Evolutionary conservation across 2,329 filamentous ascomycete genomes (phyloP), one percentile per base, ranked within the genome.

Genomic region (Alternaria sp.): DNA sequence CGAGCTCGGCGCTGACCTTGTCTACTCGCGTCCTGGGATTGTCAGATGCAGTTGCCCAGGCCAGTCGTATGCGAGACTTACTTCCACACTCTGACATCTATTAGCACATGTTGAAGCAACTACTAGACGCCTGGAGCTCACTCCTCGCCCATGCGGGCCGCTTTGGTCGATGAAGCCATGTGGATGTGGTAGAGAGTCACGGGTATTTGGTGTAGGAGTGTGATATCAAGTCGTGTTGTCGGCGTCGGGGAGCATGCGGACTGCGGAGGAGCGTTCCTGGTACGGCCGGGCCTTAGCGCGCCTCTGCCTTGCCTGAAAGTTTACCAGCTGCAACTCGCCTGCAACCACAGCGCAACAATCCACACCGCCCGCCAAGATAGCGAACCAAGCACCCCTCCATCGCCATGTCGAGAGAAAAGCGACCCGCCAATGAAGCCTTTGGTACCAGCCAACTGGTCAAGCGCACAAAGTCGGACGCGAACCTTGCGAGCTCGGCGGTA

Each of bases 1-100:
- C 94, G 62, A 99, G 87, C 83, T 99, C 95, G 66, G 95, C 93
- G 81, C 97, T 97, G 83, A 98, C 93, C 81, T 98, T 98, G 81
- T 98, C 94, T 75, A 97, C 91, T 74, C 93, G 91, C 61, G 92
- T 96, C 82, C 94, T 98, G 78, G 46, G 51, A 49, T 44, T 16
- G 70, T 81, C 68, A 81, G 57, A 54, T 44, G 22, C 14, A 12
- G 22, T 7, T 34, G 20, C 18, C 4, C 9, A 18, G 26, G 26
- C 16, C 24, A 18, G 12, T 16, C 22, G 46, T 48, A 32, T 47
- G 57, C 52, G 65, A 52, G 57, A 85, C 91, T 88, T 85, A 96
- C 93, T 96, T 96, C 93, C 93, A 96, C 71, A 96, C 91, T 79
- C 93, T 96, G 75, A 48, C 72, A 70, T 74, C 60, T 63, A 61